Conservation (phyloP, 2,329 filamentous ascomycete genomes). For the Neofusicoccum ribis region DNA sequence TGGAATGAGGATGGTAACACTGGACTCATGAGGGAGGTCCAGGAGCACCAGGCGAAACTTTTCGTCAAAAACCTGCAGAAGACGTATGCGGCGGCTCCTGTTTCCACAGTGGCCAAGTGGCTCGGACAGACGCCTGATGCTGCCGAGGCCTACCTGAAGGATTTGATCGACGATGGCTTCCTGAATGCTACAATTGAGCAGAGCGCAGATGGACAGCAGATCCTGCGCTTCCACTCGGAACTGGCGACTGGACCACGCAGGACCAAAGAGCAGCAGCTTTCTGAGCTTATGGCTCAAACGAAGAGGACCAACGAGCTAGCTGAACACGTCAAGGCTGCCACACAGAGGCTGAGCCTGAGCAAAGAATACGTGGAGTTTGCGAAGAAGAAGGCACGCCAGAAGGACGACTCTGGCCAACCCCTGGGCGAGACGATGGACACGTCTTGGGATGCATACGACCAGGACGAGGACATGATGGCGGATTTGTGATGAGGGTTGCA, state of each 20-base stretch:
- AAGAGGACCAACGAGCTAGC: conserved; percentile 52
- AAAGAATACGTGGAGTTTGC: conserved; percentile 60
- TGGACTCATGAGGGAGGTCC: conserved; percentile 68
- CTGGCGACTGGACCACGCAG: conserved; percentile 38
- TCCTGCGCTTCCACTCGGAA: conserved; percentile 55
- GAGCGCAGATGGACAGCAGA: conserved; percentile 39
- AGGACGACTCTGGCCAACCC: conserved; percentile 36
- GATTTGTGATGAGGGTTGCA: conserved; percentile 31
- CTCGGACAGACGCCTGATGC: conserved; percentile 53
- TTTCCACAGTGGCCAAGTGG: conserved; percentile 54
- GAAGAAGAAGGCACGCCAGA: conserved; percentile 48
- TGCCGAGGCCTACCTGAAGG: conserved; percentile 54
- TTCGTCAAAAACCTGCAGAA: conserved; percentile 71
- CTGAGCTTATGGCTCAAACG: conserved; percentile 52
- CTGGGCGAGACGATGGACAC: conserved; percentile 38
- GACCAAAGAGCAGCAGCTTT: conserved; percentile 41
- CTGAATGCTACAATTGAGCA: conserved; percentile 55
- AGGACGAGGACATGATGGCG: conserved; percentile 43
- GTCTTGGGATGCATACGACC: conserved; percentile 35
- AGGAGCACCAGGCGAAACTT: conserved; percentile 71
- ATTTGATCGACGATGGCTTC: conserved; percentile 53
- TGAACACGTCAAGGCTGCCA: conserved; percentile 54
- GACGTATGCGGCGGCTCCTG: conserved; percentile 66
- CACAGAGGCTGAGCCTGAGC: conserved; percentile 57
- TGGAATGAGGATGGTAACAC: conserved; percentile 74